Percentiles rank a stretch among this genome's conserved stretches.
These are phyloP conservation scores for Hypoxylon sp. DNA, from an alignment of 2,329 filamentous ascomycete genomes.

Conservation along the genomic window DNA sequence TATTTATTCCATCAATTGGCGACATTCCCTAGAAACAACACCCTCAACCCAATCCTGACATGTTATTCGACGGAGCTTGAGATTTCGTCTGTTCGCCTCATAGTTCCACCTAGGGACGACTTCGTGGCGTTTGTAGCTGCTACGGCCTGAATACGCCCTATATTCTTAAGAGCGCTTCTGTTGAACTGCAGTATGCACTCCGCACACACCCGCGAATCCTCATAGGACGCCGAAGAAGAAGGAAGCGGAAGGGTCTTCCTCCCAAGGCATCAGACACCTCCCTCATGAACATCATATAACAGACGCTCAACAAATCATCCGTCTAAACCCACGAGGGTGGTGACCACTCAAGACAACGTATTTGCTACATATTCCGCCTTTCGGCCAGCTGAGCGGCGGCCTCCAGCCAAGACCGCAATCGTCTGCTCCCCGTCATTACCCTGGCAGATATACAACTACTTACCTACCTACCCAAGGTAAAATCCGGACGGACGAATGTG, in stretches of 20 bases:
- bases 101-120: background rate
- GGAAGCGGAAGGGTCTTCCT: background rate
- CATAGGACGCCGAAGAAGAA: background rate
- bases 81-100: background rate
- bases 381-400: background rate
- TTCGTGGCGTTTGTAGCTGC: background rate
- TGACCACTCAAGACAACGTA: background rate
- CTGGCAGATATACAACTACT: too few relatives aligned
- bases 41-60: background rate
- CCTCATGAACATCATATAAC: background rate
- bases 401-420: background rate
- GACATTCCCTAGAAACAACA: background rate
- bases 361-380: background rate
- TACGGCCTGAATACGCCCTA: background rate
- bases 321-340: background rate
- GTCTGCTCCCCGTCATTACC: too few relatives aligned
- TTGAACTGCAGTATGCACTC: constrained; percentile 6
- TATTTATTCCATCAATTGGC: background rate
- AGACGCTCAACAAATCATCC: background rate
- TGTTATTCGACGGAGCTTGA: background rate
- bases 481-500: background rate
- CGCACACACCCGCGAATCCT: background rate
- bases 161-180: background rate
- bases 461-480: background rate
- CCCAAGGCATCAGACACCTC: background rate